These are phyloP conservation scores for Saccharomyces eubayanus DNA, from an alignment of 805 yeast genomes.

Conservation along the genomic window DNA sequence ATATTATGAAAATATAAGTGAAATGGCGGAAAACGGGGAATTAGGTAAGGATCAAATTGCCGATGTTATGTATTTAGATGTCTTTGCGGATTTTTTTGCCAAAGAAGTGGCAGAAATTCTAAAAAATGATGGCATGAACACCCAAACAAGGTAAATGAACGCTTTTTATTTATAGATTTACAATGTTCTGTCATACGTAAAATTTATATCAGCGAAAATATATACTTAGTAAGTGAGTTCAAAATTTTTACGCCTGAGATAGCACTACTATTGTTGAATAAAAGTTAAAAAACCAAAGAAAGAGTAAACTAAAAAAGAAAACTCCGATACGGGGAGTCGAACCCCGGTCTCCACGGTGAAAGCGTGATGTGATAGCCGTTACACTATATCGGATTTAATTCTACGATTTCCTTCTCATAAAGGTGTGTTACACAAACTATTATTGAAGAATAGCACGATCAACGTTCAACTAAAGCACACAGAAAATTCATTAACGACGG, in stretches of 20 bases:
- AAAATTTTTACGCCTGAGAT: neutral
- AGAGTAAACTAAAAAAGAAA: neutral
- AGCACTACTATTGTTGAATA: no score
- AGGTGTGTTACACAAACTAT: no score
- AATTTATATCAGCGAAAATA: neutral
- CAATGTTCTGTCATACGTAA: neutral
- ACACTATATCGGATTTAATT: neutral
- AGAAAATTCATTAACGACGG: no score
- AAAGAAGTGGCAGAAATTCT: neutral
- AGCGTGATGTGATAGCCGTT: neutral
- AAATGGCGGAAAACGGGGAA: slow-evolving; percentile 17
- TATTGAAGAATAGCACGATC: no score
- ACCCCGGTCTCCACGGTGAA: neutral
- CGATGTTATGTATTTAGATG: slow-evolving; percentile 57
- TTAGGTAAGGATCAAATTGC: slow-evolving; percentile 31
- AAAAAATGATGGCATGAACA: slow-evolving; percentile 7
- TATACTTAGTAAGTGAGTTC: neutral
- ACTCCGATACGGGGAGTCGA: neutral
- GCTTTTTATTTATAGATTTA: neutral
- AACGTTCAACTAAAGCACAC: no score
- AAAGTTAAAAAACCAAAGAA: neutral
- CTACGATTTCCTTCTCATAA: neutral
- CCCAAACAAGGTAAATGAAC: slow-evolving; percentile 5
- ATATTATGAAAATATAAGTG: slow-evolving; percentile 36
- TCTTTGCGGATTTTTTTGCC: slow-evolving; percentile 41